Percentiles rank a stretch among this genome's conserved stretches.
phyloP scores from a whole-genome alignment of 129 eudicot species.

The Mikania micrantha region DNA sequence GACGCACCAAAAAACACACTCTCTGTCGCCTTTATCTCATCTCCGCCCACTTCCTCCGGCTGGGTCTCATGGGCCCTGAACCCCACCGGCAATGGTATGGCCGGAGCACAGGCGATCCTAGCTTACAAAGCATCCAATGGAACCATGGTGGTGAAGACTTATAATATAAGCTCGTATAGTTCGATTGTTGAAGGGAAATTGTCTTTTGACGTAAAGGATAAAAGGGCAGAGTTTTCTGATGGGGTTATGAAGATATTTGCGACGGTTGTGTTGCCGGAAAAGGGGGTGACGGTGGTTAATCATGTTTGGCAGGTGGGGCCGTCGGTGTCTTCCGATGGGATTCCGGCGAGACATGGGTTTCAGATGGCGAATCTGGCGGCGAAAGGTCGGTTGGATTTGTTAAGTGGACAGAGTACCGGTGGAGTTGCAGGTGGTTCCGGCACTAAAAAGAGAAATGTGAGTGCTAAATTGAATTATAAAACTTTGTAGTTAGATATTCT shows the following conservation, averaged over 20 bases:
- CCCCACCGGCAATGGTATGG: constrained; percentile 77
- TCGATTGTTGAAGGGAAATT: constrained; percentile 36
- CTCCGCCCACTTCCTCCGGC: constrained; percentile 48
- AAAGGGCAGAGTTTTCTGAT: constrained; percentile 38
- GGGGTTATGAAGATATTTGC: constrained; percentile 59
- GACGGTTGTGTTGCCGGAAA: constrained; percentile 50
- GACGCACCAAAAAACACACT: constrained; percentile 39
- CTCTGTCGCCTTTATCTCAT: constrained; percentile 56
- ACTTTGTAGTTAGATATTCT: neutral
- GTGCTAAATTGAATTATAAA: constrained; percentile 9
- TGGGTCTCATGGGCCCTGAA: constrained; percentile 93
- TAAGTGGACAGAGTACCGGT: constrained; percentile 32
- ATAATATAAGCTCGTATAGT: constrained; percentile 43
- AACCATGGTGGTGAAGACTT: constrained; percentile 56
- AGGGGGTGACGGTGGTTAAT: constrained; percentile 36
- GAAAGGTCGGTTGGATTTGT: constrained; percentile 55
- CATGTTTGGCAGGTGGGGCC: constrained; percentile 98
- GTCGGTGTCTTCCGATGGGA: constrained; percentile 38
- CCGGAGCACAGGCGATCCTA: constrained; percentile 63
- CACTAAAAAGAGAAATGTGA: constrained; percentile 59
- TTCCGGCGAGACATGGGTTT: constrained; percentile 72
- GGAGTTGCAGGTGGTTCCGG: constrained; percentile 33
- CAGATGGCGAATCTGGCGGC: constrained; percentile 61
- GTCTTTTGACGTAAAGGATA: constrained; percentile 40
- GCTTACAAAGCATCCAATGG: constrained; percentile 55